phyloP scores from a whole-genome alignment of 768 basidiomycete genomes.

The Boletus huronensis region DNA sequence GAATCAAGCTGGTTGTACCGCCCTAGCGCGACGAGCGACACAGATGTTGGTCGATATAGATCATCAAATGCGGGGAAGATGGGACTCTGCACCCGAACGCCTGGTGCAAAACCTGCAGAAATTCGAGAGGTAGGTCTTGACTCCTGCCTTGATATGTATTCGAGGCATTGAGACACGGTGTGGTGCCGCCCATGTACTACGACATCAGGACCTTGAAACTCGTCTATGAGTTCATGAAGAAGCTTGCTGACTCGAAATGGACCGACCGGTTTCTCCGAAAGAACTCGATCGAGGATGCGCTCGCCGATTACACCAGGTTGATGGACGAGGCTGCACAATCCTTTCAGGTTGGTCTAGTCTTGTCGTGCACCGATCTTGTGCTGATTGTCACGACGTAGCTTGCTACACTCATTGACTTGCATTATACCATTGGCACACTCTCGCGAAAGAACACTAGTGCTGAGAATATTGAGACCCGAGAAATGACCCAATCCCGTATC shows the following conservation, averaged over 20 bases:
- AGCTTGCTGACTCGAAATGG: constrained; percentile 41
- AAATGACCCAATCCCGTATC: neutral
- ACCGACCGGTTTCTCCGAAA: constrained; percentile 39
- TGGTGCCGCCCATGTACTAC: neutral
- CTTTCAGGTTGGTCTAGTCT: constrained; percentile 37
- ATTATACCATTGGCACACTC: constrained; percentile 35
- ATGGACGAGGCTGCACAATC: constrained; percentile 45
- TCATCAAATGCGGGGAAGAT: constrained; percentile 43
- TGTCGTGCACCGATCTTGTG: neutral
- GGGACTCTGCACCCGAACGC: constrained; percentile 40
- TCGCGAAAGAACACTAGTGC: constrained; percentile 2
- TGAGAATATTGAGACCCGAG: neutral
- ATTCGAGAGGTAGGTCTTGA: constrained; percentile 37
- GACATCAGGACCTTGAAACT: constrained; percentile 35
- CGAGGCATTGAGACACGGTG: neutral
- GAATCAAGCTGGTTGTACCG: constrained; percentile 39
- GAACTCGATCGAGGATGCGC: constrained; percentile 37
- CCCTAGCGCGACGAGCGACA: constrained; percentile 40
- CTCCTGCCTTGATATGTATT: neutral
- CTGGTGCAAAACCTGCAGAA: constrained; percentile 39
- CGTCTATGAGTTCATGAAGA: constrained; percentile 40
- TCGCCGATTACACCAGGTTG: constrained; percentile 31
- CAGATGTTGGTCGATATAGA: constrained; percentile 42
- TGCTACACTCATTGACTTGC: constrained; percentile 45
- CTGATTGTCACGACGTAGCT: constrained; percentile 30